Base-by-base conservation (phyloP, 75 land plant species). In the Sequoia sempervirens region DNA sequence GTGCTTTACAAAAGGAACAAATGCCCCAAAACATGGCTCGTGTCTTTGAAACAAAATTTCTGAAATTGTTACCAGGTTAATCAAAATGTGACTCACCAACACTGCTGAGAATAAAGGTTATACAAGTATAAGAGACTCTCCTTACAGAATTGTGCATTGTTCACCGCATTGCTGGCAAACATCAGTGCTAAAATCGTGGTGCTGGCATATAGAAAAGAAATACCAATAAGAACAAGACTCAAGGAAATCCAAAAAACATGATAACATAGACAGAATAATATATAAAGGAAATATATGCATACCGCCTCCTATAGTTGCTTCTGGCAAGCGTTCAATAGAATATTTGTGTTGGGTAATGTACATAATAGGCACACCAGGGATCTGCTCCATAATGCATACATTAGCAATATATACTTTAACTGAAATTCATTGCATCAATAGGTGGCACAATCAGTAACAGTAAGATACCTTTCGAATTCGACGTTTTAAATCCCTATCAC, bases 241-340 rank as follows among this genome's bases (percentile, higher is more conserved):
- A n/a, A 78, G 13, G 7, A 45, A 43, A n/a, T 43, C 28, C 26
- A 2, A 43, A 78, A 45, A 43, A 43, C 50, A 11, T 45, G 10
- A 10, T 7, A 78, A 78, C 3, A 78, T 10, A 76, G 26, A 38
- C 32, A 78, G 4, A 23, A 45, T 11, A 11, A 11, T 32, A 78
- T 11, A 82, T 36, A 41, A 68, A 82, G 28, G 34, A 15, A 64
- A 20, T 82, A 45, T 43, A 78, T 45, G 10, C 88, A 61, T 89
- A 97, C 99, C 99, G 88, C 97, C 99, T 64, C 99, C 99, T 17
- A 97, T 89, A 36, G 99, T 97, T 75, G 99, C 99, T 88, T 97
- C 99, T 58, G 99, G 99, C 80, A 97, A 84, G n/a, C 99, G 87
- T 85, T 97, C 98, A 40, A 97, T 96, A 43, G 98, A 97, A 84